Evolutionary conservation across 1,284 basidiomycete species (phyloP).

Genomic region (Baeospora myosura): DNA sequence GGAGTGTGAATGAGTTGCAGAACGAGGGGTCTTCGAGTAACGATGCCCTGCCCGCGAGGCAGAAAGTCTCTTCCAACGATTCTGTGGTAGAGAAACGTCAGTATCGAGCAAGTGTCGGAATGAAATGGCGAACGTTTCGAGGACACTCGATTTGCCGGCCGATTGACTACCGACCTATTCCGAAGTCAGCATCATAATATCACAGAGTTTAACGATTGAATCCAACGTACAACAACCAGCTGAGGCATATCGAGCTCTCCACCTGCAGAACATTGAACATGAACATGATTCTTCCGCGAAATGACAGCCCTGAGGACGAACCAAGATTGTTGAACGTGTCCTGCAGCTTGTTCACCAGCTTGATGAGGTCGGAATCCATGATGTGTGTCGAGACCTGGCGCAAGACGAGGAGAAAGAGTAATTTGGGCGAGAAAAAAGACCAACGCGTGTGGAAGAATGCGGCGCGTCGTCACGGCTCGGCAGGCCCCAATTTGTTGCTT

Average conservation of each 20-base stretch:
- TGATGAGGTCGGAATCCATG: slow-evolving; percentile 93
- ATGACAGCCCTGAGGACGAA: slow-evolving; percentile 30
- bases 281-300: slow-evolving; percentile 5
- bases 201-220: slow-evolving; percentile 1
- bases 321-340: slow-evolving; percentile 80
- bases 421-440: no score
- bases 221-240: slow-evolving; percentile 61
- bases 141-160: slow-evolving; percentile 79
- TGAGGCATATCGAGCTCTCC: slow-evolving; percentile 85
- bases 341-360: slow-evolving; percentile 93
- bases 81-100: slow-evolving; percentile 30
- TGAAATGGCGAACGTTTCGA: slow-evolving; percentile 63
- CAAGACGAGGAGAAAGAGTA: slow-evolving; percentile 18
- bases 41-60: slow-evolving; percentile 89
- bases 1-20: slow-evolving; percentile 93
- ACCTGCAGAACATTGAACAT: slow-evolving; percentile 35
- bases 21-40: slow-evolving; percentile 90
- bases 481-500: no score
- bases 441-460: no score
- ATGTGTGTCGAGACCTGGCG: no score
- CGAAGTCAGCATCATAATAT: slow-evolving; percentile 4
- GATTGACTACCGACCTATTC: slow-evolving; percentile 78
- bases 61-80: slow-evolving; percentile 96
- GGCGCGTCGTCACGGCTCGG: no score
- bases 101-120: slow-evolving; percentile 10